Conservation (phyloP, 805 yeast genomes). For the Candida pseudoglaebosa region DNA sequence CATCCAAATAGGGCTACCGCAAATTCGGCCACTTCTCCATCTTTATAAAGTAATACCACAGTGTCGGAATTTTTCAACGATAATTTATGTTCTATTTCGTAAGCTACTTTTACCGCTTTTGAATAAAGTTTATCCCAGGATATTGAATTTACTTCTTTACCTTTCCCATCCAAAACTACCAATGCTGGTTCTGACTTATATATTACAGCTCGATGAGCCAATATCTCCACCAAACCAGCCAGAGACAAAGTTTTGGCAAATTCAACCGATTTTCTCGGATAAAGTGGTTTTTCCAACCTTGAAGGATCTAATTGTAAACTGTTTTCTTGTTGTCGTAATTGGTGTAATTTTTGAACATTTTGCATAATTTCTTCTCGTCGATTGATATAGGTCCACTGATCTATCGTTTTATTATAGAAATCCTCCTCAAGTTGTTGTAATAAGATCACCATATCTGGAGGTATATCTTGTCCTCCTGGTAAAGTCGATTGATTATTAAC, state of each 20-base stretch:
- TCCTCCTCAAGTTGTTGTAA: slow-evolving; percentile 41
- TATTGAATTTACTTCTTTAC: slow-evolving; percentile 72
- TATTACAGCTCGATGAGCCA: slow-evolving; percentile 66
- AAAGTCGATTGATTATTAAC: slow-evolving; percentile 4
- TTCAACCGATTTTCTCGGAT: slow-evolving; percentile 48
- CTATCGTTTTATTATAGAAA: slow-evolving; percentile 38
- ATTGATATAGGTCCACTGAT: slow-evolving; percentile 46
- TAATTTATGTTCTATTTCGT: slow-evolving; percentile 68
- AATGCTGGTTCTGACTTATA: slow-evolving; percentile 67
- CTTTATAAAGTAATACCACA: slow-evolving; percentile 79
- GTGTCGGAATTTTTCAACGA: slow-evolving; percentile 78
- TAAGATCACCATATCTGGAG: slow-evolving; percentile 42
- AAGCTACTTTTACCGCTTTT: slow-evolving; percentile 84
- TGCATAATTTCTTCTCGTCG: slow-evolving; percentile 43
- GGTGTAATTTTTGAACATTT: slow-evolving; percentile 31
- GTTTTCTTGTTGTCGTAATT: slow-evolving; percentile 23
- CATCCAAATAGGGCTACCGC: slow-evolving; percentile 86
- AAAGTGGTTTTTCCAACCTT: slow-evolving; percentile 55
- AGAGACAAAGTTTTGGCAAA: slow-evolving; percentile 13
- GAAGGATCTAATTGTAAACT: slow-evolving; percentile 24
- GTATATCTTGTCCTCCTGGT: slow-evolving; percentile 29
- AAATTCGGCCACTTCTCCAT: slow-evolving; percentile 80
- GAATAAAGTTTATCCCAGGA: slow-evolving; percentile 88
- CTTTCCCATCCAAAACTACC: slow-evolving; percentile 66
- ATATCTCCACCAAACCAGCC: slow-evolving; percentile 59